These are phyloP conservation scores for Linderina pennispora DNA, from an alignment of 192 early-diverging fungal species.

Conservation along the genomic window DNA sequence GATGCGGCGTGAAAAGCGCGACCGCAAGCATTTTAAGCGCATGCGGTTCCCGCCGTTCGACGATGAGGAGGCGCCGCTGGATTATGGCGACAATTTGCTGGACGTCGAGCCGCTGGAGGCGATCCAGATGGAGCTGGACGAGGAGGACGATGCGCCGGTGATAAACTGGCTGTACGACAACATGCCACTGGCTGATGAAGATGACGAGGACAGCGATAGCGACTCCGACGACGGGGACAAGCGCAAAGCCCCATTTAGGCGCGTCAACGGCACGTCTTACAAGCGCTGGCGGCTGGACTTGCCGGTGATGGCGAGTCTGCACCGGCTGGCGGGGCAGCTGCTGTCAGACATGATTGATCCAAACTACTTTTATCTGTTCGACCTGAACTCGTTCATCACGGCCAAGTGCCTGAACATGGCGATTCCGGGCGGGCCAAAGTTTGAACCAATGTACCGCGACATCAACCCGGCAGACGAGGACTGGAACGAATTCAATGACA, in stretches of 20 bases:
- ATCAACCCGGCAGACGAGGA: conserved; percentile 95
- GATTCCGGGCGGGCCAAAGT: conserved; percentile 96
- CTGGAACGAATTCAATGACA: conserved; percentile 99
- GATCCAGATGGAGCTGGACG: conserved; percentile 98
- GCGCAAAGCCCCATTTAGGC: conserved; percentile 30
- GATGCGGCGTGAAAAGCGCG: conserved; percentile 99
- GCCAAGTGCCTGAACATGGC: conserved; percentile 98
- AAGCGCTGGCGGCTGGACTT: conserved; percentile 85
- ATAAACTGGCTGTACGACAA: conserved; percentile 97
- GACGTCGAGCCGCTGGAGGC: conserved; percentile 98
- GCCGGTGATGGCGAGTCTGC: conserved; percentile 91
- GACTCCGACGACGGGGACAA: no score
- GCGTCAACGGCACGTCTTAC: conserved; percentile 85
- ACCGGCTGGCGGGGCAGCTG: conserved; percentile 86
- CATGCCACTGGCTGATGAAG: conserved; percentile 70
- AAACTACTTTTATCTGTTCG: conserved; percentile 99
- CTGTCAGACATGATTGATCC: conserved; percentile 91
- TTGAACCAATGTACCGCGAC: conserved; percentile 96
- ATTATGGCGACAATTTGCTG: conserved; percentile 97
- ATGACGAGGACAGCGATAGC: conserved; percentile 11
- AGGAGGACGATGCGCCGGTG: conserved; percentile 88
- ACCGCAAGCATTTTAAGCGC: conserved; percentile 96
- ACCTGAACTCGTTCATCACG: conserved; percentile 91
- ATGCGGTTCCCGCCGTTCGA: conserved; percentile 99
- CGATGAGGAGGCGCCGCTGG: conserved; percentile 98